Base-by-base conservation (phyloP, 331 rosid species). In the Malus hybrid region DNA sequence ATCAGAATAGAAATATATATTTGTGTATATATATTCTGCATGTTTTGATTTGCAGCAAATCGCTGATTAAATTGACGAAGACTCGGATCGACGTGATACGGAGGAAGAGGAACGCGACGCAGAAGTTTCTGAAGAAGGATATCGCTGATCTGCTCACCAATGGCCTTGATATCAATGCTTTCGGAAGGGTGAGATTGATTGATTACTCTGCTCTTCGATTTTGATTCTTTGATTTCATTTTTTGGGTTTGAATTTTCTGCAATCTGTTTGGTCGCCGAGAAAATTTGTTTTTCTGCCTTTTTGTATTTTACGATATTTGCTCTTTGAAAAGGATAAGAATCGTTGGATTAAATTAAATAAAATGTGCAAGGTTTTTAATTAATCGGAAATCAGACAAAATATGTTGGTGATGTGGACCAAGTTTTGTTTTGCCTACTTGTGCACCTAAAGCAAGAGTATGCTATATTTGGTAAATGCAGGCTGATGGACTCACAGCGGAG, bases 31-130 rank as follows among this genome's bases (percentile, higher is more conserved):
- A 24, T 80, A 28, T 22, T 73, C 7, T 44, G 33, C 57, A 2
- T 70, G 36, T 42, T 76, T 19, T 31, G 42, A 67, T 70, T 73
- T 60, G 77, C 74, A 92, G 98, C 76, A 92, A 95, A 83, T 85
- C 93, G 80, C 71, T 83, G 88, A 86, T 95, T 73, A 90, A 95
- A 79, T 70, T 74, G 86, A 92, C 91, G 74, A 95, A 90, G 83
- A 84, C 83, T 78, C 96, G 97, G 90, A 95, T 95, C 90, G 97
- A 95, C 82, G 91, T 85, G 87, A 80, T 95, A 69, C 88, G 91
- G 87, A 88, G 97, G 85, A 95, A 86, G 94, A 87, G 92, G 84
- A 92, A 87, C 79, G 99, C 97, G 42, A 86, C 96, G 67, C 92
- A 92, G 91, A 95, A 90, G 90, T 90, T 92, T 83, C 78, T 95